Percentiles rank a stretch among this genome's conserved stretches.
These are phyloP conservation scores for Phytophthora tentaculata DNA, from an alignment of 352 stramenopile species.

Conservation along the genomic window DNA sequence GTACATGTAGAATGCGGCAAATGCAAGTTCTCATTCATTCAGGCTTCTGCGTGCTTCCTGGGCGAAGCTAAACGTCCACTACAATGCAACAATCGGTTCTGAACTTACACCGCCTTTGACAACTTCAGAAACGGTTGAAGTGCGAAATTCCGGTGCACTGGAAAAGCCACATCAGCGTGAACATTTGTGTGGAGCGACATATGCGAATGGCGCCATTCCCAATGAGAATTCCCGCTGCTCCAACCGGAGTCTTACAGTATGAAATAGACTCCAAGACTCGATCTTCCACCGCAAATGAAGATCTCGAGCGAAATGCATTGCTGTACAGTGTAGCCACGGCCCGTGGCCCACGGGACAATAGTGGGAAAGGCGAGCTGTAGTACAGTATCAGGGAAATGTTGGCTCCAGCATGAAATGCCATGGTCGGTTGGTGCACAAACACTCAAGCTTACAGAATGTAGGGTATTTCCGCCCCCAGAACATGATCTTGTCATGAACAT, in stretches of 20 bases:
- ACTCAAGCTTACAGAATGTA: no score
- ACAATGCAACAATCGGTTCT: not conserved
- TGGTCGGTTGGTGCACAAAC: not conserved
- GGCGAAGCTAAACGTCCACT: not conserved
- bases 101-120: not conserved
- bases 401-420: not conserved
- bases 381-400: not conserved
- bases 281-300: not conserved
- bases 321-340: not conserved
- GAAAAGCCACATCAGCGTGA: slow-evolving; percentile 9
- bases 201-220: slow-evolving; percentile 13
- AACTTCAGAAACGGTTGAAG: not conserved
- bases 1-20: no score
- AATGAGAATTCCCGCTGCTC: not conserved
- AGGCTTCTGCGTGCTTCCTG: no score
- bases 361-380: not conserved
- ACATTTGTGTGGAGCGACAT: slow-evolving; percentile 6
- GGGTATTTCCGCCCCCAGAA: no score
- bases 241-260: not conserved
- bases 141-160: slow-evolving; percentile 6
- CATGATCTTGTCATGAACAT: no score
- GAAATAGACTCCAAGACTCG: no score
- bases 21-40: no score
- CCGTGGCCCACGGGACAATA: not conserved
- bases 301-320: not conserved